Conservation (phyloP, 2,329 filamentous ascomycete species). For the Penicillium verrucosum region DNA sequence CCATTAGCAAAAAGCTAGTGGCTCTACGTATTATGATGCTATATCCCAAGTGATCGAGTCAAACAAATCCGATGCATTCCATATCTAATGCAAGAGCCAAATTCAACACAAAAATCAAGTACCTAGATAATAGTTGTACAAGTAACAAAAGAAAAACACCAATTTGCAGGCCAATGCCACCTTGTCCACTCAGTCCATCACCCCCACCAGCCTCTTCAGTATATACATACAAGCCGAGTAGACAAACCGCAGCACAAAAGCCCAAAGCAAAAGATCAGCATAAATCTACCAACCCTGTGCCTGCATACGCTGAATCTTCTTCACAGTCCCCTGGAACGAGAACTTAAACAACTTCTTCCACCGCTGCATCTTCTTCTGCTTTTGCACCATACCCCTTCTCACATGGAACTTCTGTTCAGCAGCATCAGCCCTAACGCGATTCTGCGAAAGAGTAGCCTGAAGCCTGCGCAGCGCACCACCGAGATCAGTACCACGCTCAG, state of each 20-base stretch:
- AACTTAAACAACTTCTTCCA: conserved; percentile 47
- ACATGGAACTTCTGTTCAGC: conserved; percentile 42
- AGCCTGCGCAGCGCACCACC: conserved; percentile 28
- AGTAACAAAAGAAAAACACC: conserved; percentile 13
- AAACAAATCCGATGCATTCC: conserved; percentile 23
- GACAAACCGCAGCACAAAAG: conserved; percentile 6
- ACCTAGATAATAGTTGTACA: conserved; percentile 20
- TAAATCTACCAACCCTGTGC: conserved; percentile 45
- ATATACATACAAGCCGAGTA: conserved; percentile 15
- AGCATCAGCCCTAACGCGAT: conserved; percentile 34
- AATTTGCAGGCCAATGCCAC: conserved; percentile 10
- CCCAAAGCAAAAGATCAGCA: background rate
- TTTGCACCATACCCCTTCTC: conserved; percentile 41
- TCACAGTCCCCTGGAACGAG: conserved; percentile 43
- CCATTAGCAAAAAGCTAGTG: background rate
- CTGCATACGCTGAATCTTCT: conserved; percentile 44
- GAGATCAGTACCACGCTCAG: conserved; percentile 33
- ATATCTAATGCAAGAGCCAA: conserved; percentile 20
- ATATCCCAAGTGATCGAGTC: background rate
- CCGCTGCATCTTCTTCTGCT: conserved; percentile 37
- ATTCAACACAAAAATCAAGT: conserved; percentile 10
- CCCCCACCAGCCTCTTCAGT: conserved; percentile 10
- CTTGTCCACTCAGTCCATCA: conserved; percentile 5
- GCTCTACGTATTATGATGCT: background rate
- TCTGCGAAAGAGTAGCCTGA: conserved; percentile 27